These are phyloP conservation scores for Sonneratia caseolaris DNA, from an alignment of 345 rosid species.

Conservation along the genomic window DNA sequence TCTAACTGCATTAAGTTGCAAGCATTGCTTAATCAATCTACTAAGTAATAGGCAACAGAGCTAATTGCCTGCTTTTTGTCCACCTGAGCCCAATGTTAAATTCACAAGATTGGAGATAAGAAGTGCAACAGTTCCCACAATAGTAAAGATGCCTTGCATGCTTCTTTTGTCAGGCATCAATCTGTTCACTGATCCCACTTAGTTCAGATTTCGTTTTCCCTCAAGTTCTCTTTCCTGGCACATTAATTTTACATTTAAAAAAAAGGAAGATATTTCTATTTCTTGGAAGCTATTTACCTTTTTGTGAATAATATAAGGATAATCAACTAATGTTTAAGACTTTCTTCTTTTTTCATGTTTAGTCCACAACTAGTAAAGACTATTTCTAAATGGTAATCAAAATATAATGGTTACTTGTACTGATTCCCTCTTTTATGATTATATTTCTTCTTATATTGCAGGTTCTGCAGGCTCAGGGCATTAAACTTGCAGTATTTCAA, in stretches of 20 bases:
- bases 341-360: not conserved
- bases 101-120: not conserved
- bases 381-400: not conserved
- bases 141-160: not conserved
- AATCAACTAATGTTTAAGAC: not conserved
- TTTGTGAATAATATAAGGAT: not conserved
- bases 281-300: not conserved
- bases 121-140: not conserved
- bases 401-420: not conserved
- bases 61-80: not conserved
- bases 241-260: not conserved
- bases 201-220: not conserved
- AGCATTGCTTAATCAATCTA: not conserved
- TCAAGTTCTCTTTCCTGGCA: not conserved
- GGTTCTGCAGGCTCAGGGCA: conserved; percentile 67
- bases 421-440: not conserved
- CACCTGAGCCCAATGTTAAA: not conserved
- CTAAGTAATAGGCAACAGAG: not conserved
- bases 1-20: not conserved
- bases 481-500: conserved; percentile 56
- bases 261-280: not conserved
- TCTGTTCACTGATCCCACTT: not conserved
- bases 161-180: not conserved
- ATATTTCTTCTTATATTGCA: conserved; percentile 20
- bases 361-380: not conserved